phyloP scores from a whole-genome alignment of 768 basidiomycete species.

The Hygrophoropsis aurantiaca region DNA sequence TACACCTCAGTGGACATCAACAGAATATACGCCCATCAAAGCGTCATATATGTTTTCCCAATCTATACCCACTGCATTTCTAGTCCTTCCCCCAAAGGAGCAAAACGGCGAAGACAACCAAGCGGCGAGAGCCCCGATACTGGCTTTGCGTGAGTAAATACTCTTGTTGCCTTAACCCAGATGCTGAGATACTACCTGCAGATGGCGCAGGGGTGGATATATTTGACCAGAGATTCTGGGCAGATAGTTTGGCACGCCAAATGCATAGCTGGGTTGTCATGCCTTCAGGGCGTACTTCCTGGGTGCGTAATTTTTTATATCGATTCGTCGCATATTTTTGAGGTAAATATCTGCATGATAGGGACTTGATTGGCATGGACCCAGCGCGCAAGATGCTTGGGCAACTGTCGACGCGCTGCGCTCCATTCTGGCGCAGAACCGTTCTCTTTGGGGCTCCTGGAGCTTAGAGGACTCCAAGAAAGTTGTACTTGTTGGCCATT shows the following conservation, averaged over 20 bases:
- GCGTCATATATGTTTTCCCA: slow-evolving; percentile 59
- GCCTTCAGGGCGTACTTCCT: slow-evolving; percentile 82
- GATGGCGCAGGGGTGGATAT: slow-evolving; percentile 90
- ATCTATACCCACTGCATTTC: slow-evolving; percentile 57
- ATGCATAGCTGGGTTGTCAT: slow-evolving; percentile 70
- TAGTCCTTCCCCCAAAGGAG: slow-evolving; percentile 55
- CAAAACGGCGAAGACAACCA: slow-evolving; percentile 17
- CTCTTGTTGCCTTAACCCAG: not conserved
- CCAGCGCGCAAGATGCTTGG: slow-evolving; percentile 73
- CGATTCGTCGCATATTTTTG: not conserved
- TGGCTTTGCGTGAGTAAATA: slow-evolving; percentile 59
- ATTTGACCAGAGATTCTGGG: slow-evolving; percentile 54
- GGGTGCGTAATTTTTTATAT: slow-evolving; percentile 47
- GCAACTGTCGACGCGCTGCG: slow-evolving; percentile 55
- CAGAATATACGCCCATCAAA: slow-evolving; percentile 39
- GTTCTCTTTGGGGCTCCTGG: slow-evolving; percentile 41
- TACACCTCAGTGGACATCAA: slow-evolving; percentile 38
- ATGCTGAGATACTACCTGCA: slow-evolving; percentile 20
- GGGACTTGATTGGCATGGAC: slow-evolving; percentile 94
- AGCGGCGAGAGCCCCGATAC: slow-evolving; percentile 45
- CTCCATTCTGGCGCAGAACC: slow-evolving; percentile 38
- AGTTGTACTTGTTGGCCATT: slow-evolving; percentile 82
- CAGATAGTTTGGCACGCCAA: slow-evolving; percentile 58
- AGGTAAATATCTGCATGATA: slow-evolving; percentile 22
- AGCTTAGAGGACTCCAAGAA: slow-evolving; percentile 36